Conservation (phyloP, 495 filamentous ascomycete species). For the Amniculicola lignicola region DNA sequence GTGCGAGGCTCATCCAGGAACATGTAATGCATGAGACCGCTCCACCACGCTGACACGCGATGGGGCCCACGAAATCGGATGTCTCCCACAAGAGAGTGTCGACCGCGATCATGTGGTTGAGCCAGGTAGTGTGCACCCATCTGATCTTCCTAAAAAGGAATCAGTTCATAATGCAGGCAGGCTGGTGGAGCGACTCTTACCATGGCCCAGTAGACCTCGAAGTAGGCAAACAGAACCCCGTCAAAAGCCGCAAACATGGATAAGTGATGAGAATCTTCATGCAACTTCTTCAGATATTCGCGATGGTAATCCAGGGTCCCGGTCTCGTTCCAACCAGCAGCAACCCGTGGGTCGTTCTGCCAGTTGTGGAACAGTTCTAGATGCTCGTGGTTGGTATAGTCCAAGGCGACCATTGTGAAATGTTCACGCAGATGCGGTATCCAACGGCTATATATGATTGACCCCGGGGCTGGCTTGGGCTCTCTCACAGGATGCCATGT, state of each 20-base stretch:
- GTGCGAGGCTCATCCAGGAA: constrained; percentile 70
- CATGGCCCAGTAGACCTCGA: constrained; percentile 71
- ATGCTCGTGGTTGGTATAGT: constrained; percentile 54
- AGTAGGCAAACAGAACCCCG: constrained; percentile 61
- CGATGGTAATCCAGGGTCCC: constrained; percentile 62
- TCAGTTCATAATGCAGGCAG: not conserved
- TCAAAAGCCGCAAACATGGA: constrained; percentile 62
- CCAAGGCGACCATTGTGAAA: constrained; percentile 63
- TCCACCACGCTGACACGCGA: constrained; percentile 67
- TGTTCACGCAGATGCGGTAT: constrained; percentile 64
- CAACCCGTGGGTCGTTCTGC: constrained; percentile 70
- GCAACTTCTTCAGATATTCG: constrained; percentile 57
- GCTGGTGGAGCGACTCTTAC: constrained; percentile 39
- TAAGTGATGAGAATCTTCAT: constrained; percentile 61
- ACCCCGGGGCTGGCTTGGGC: constrained; percentile 59
- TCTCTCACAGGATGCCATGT: constrained; percentile 60
- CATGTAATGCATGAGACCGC: constrained; percentile 64
- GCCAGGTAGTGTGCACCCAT: constrained; percentile 64
- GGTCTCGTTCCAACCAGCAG: constrained; percentile 66
- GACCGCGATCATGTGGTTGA: constrained; percentile 62
- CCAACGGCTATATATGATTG: constrained; percentile 63
- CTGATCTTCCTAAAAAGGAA: constrained; percentile 55
- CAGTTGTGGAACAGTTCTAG: constrained; percentile 61
- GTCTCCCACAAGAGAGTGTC: constrained; percentile 67
- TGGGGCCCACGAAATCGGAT: constrained; percentile 60